Conservation (phyloP, 495 filamentous ascomycete genomes). For the Xanthoparmelia taractica region DNA sequence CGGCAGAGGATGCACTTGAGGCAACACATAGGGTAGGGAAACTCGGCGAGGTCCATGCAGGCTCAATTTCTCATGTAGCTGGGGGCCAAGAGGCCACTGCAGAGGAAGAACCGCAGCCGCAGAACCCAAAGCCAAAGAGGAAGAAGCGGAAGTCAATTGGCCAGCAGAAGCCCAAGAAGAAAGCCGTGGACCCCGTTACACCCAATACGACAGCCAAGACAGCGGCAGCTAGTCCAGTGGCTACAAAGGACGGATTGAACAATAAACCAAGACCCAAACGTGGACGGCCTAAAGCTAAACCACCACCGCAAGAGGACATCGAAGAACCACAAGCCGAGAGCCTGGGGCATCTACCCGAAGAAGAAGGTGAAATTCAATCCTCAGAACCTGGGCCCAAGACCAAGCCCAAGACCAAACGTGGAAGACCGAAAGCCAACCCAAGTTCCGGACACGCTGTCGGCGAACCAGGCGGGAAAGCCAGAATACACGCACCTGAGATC, state of each 20-base stretch:
- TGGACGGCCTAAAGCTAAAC: not conserved
- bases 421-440: not conserved
- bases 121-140: constrained; percentile 2
- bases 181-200: constrained; percentile 7
- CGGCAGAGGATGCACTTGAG: not conserved
- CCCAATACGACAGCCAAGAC: not conserved
- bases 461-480: not conserved
- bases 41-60: not conserved
- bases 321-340: not conserved
- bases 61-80: not conserved
- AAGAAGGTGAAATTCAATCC: not conserved
- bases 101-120: not conserved
- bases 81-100: not conserved
- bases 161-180: constrained; percentile 15
- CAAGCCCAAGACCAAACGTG: not conserved
- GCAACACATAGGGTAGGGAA: not conserved
- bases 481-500: not conserved
- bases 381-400: not conserved
- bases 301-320: not conserved
- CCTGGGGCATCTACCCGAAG: not conserved
- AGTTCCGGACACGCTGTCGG: not conserved
- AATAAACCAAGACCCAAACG: not conserved
- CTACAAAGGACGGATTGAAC: not conserved
- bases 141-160: constrained; percentile 26
- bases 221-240: not conserved